Conservation (phyloP, 2,329 filamentous ascomycete species). For the Exophiala alcalophila region DNA sequence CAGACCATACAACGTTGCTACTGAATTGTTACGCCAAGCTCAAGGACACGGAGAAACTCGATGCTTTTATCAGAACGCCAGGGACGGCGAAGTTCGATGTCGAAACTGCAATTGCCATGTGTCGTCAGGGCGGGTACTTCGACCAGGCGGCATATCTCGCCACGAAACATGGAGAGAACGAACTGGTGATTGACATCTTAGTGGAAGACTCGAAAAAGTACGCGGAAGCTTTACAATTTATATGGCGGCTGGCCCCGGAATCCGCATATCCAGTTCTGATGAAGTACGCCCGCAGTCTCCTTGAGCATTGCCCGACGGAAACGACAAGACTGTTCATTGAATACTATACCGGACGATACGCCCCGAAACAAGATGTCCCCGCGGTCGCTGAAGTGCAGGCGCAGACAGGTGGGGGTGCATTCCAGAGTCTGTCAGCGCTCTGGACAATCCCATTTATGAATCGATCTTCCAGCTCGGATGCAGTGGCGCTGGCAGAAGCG, state of each 20-base stretch:
- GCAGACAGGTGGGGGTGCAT: constrained; percentile 65
- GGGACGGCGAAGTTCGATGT: constrained; percentile 94
- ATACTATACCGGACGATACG: constrained; percentile 86
- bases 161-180: constrained; percentile 88
- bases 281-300: constrained; percentile 88
- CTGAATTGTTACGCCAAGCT: constrained; percentile 97
- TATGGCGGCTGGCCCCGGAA: constrained; percentile 80
- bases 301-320: constrained; percentile 79
- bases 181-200: constrained; percentile 89
- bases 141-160: constrained; percentile 96
- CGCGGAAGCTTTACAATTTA: constrained; percentile 81
- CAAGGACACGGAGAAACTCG: constrained; percentile 93
- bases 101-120: constrained; percentile 96
- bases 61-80: constrained; percentile 93
- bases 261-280: constrained; percentile 83
- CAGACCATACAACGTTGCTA: constrained; percentile 90
- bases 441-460: constrained; percentile 85
- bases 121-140: constrained; percentile 91
- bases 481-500: too few relatives aligned
- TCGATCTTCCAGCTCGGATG: constrained; percentile 56
- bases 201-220: constrained; percentile 95
- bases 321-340: constrained; percentile 88
- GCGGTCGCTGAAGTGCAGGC: constrained; percentile 47
- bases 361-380: constrained; percentile 64
- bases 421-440: constrained; percentile 80